phyloP scores from a whole-genome alignment of 805 yeast genomes.

The Isabelozyma gotoi region DNA sequence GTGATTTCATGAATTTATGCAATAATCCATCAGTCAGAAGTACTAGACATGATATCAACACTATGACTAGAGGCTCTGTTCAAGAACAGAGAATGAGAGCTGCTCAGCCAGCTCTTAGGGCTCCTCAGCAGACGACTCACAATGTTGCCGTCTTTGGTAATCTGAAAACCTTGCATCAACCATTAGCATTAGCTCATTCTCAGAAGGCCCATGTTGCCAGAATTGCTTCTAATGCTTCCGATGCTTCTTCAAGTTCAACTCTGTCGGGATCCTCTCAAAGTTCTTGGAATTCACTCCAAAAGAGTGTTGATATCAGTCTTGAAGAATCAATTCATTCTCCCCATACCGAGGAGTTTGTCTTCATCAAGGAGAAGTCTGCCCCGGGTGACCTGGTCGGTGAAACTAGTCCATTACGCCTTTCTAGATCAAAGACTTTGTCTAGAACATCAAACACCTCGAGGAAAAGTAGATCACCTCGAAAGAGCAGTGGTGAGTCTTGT shows the following conservation, averaged over 20 bases:
- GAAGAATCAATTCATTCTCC: constrained; percentile 2
- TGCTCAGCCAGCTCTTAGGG: too few species aligned
- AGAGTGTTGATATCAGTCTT: constrained; percentile 6
- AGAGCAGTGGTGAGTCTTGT: too few species aligned
- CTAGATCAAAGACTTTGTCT: too few species aligned
- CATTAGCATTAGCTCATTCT: background rate
- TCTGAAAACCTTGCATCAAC: background rate
- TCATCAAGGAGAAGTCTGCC: background rate
- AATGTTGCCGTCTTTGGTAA: background rate
- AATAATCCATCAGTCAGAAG: background rate
- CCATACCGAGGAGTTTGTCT: background rate
- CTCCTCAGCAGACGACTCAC: background rate
- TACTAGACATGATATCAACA: background rate
- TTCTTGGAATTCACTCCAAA: constrained; percentile 9
- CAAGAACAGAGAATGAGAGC: background rate
- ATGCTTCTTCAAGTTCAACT: background rate
- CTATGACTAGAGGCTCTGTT: background rate
- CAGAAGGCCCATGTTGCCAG: background rate
- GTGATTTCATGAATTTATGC: constrained; percentile 25
- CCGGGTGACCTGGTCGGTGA: background rate
- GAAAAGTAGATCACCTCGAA: too few species aligned
- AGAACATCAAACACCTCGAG: background rate
- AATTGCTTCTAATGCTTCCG: background rate
- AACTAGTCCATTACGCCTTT: background rate
- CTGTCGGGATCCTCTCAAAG: background rate